Conservation (phyloP, 495 filamentous ascomycete species). For the Sporormia fimetaria region DNA sequence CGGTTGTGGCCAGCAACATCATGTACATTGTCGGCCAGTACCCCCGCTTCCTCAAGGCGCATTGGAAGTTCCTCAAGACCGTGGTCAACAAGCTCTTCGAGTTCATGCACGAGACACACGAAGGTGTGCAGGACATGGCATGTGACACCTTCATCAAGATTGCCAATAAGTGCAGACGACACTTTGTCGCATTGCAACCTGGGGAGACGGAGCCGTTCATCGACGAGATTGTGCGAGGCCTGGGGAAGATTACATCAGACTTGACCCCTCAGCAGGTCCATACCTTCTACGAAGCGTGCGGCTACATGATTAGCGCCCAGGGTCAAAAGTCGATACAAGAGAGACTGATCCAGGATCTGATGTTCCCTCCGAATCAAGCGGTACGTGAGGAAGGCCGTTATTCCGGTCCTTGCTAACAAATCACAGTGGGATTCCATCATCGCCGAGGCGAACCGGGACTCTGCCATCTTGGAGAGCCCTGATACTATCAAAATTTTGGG, state of each 20-base stretch:
- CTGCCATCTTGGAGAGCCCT: constrained; percentile 70
- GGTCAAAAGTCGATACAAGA: constrained; percentile 87
- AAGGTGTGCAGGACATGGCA: constrained; percentile 99
- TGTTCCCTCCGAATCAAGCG: constrained; percentile 82
- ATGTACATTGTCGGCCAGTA: constrained; percentile 99
- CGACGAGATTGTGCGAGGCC: constrained; percentile 91
- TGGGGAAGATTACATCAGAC: constrained; percentile 90
- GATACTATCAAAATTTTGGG: constrained; percentile 97
- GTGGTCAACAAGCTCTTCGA: constrained; percentile 99
- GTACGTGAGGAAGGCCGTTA: constrained; percentile 28
- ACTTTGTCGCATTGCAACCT: constrained; percentile 92
- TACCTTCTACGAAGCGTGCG: constrained; percentile 98
- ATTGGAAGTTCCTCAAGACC: constrained; percentile 99
- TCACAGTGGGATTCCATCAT: constrained; percentile 83
- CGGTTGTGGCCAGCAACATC: constrained; percentile 97
- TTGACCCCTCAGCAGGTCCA: constrained; percentile 94
- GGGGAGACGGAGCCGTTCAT: constrained; percentile 95
- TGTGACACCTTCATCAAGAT: constrained; percentile 99
- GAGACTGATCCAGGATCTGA: constrained; percentile 79
- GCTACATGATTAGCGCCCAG: constrained; percentile 97
- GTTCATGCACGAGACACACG: constrained; percentile 99
- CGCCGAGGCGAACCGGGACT: constrained; percentile 64
- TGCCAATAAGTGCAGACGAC: constrained; percentile 90
- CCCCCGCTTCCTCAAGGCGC: constrained; percentile 92
- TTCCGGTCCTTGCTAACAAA: constrained; percentile 18